phyloP scores from a whole-genome alignment of 805 yeast species.

The Sungouiozyma ichnusensis region DNA sequence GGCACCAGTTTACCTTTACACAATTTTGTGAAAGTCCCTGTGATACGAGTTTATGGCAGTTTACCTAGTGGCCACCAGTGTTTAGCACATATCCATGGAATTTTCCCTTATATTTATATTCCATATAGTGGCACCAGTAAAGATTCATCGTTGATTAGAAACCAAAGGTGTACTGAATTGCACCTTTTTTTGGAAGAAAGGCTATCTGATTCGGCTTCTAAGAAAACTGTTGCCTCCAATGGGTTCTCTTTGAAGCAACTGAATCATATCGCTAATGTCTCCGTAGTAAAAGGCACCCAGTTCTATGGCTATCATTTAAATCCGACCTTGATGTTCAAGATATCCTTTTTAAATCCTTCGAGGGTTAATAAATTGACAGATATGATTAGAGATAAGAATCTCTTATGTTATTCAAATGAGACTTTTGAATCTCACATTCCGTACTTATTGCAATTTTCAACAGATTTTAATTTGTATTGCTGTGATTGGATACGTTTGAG shows the following conservation, averaged over 20 bases:
- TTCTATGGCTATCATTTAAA: conserved; percentile 78
- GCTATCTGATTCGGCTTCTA: conserved; percentile 26
- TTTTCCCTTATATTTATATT: conserved; percentile 70
- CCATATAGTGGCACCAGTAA: conserved; percentile 40
- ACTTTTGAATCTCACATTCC: conserved; percentile 79
- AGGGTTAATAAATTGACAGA: conserved; percentile 45
- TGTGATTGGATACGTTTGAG: conserved; percentile 62
- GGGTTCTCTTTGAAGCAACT: conserved; percentile 5
- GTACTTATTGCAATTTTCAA: conserved; percentile 59
- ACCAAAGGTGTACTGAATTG: conserved; percentile 31
- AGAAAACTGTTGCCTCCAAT: conserved; percentile 5
- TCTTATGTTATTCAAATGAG: conserved; percentile 33
- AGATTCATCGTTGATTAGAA: conserved; percentile 18
- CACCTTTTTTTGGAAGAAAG: conserved; percentile 36
- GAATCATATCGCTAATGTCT: conserved; percentile 46
- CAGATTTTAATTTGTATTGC: conserved; percentile 77
- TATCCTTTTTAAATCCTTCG: conserved; percentile 55
- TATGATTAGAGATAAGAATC: conserved; percentile 35
- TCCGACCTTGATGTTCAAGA: conserved; percentile 53
- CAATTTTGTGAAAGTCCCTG: conserved; percentile 48
- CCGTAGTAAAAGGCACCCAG: conserved; percentile 63
- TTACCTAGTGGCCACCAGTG: conserved; percentile 49
- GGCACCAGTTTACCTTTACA: conserved; percentile 27
- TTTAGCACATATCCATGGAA: conserved; percentile 70
- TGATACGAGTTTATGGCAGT: conserved; percentile 68